Evolutionary conservation across 129 eudicot genomes (phyloP).

Genomic region (Oenanthe sinensis): DNA sequence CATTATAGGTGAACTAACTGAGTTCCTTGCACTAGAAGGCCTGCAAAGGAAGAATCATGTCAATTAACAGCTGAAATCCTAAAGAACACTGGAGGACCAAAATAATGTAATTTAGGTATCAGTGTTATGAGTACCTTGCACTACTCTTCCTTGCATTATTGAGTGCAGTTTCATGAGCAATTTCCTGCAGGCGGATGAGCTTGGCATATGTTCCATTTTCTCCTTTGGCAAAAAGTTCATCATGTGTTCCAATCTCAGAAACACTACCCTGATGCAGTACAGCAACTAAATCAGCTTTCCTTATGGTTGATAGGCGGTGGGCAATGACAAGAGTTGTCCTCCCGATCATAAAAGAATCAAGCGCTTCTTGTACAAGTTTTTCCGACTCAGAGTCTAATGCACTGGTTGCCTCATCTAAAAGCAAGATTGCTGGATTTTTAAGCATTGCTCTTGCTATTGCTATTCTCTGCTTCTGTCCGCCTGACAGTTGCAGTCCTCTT

Average conservation of each 20-base stretch:
- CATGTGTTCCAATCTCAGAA: constrained; percentile 79
- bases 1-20: constrained; percentile 92
- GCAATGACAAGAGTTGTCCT: constrained; percentile 94
- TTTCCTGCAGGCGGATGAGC: constrained; percentile 88
- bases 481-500: constrained; percentile 94
- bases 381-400: constrained; percentile 97
- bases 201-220: constrained; percentile 82
- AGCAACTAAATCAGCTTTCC: constrained; percentile 91
- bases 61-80: constrained; percentile 1
- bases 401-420: constrained; percentile 95
- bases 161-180: constrained; percentile 82
- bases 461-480: constrained; percentile 95
- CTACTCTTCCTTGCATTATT: constrained; percentile 86
- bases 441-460: constrained; percentile 98
- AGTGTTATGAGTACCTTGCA: constrained; percentile 47
- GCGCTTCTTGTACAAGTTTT: constrained; percentile 90
- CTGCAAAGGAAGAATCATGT: constrained; percentile 35
- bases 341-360: constrained; percentile 92
- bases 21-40: constrained; percentile 95
- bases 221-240: constrained; percentile 78
- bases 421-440: constrained; percentile 86
- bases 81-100: neutral
- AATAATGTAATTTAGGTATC: neutral
- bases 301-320: constrained; percentile 93
- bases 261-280: constrained; percentile 92